phyloP scores from a whole-genome alignment of 257 asterid genomes.

The Pogostemon cablin region DNA sequence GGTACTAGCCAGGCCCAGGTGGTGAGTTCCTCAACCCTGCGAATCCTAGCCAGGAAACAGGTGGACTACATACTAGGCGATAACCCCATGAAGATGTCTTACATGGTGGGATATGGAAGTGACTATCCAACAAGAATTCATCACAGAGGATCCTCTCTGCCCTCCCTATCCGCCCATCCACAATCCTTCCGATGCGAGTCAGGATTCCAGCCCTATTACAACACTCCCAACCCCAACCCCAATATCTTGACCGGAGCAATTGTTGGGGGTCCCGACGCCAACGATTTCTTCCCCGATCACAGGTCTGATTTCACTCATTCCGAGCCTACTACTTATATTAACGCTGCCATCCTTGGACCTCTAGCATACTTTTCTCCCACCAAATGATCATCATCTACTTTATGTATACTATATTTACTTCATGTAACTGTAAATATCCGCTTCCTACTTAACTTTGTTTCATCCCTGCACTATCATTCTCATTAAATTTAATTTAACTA shows the following conservation, averaged over 20 bases:
- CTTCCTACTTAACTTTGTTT: too few relatives aligned
- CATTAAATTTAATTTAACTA: too few relatives aligned
- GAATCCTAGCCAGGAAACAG: conserved; percentile 63
- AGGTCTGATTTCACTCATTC: conserved; percentile 70
- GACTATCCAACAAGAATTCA: conserved; percentile 69
- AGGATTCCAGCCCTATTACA: conserved; percentile 65
- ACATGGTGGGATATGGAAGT: conserved; percentile 83
- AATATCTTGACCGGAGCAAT: conserved; percentile 65
- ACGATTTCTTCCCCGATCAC: conserved; percentile 73
- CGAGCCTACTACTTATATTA: conserved; percentile 85
- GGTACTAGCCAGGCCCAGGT: too few relatives aligned
- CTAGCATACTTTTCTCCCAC: conserved; percentile 67
- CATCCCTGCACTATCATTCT: too few relatives aligned
- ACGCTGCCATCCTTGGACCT: conserved; percentile 88
- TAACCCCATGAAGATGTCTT: conserved; percentile 80
- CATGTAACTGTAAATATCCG: too few relatives aligned
- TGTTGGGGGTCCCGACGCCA: conserved; percentile 73
- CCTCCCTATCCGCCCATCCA: conserved; percentile 53
- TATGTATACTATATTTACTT: too few relatives aligned
- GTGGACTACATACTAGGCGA: conserved; percentile 83
- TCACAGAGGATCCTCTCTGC: conserved; percentile 86
- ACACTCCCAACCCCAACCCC: conserved; percentile 61
- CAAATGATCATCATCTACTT: background rate
- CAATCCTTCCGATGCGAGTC: conserved; percentile 61
- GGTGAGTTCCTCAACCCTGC: conserved; percentile 45